Conservation (phyloP, 306 rosid species). For the Albizia julibrissin region DNA sequence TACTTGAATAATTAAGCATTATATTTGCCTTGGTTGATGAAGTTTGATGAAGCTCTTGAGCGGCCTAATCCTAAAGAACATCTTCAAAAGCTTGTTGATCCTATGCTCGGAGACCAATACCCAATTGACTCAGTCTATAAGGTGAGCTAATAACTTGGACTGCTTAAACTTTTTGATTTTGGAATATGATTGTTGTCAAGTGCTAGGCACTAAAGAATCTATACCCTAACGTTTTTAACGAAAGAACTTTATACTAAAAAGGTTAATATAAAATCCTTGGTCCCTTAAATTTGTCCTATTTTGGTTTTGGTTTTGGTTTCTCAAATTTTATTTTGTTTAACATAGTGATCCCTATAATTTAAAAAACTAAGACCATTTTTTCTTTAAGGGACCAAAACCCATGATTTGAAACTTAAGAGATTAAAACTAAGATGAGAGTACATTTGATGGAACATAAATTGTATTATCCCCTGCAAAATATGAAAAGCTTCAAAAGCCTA, state of each 20-base stretch:
- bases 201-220: neutral
- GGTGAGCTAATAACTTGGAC: constrained; percentile 37
- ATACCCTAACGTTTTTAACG: neutral
- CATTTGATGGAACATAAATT: too few relatives aligned
- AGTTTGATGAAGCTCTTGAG: constrained; percentile 62
- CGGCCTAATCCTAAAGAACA: constrained; percentile 46
- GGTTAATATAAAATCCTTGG: too few relatives aligned
- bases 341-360: too few relatives aligned
- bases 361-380: too few relatives aligned
- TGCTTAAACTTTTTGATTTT: neutral
- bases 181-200: neutral
- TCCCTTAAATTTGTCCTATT: too few relatives aligned
- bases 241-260: neutral
- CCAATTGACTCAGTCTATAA: constrained; percentile 52
- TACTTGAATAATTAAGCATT: neutral
- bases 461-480: neutral
- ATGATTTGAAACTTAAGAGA: too few relatives aligned
- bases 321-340: too few relatives aligned
- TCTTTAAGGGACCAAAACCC: too few relatives aligned
- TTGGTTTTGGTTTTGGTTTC: too few relatives aligned
- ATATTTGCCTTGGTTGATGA: constrained; percentile 2
- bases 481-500: neutral
- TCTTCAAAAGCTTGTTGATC: constrained; percentile 52
- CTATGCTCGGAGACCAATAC: constrained; percentile 30
- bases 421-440: too few relatives aligned